A percentile compares a stretch with the other conserved stretches of the same genome.
phyloP scores from a whole-genome alignment of 768 basidiomycete species.

The Psilocybe cubensis region DNA sequence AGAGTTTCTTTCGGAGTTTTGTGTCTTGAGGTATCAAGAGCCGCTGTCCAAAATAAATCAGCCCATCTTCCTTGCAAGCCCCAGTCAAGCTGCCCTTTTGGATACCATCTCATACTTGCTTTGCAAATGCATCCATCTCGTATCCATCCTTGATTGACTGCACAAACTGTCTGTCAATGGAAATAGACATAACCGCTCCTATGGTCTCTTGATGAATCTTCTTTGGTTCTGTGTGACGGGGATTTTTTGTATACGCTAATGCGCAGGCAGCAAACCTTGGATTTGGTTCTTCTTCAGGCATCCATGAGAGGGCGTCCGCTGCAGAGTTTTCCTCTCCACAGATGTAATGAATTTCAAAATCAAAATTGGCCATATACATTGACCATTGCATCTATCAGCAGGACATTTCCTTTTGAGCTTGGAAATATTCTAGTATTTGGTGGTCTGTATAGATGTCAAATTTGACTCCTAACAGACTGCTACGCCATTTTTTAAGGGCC shows the following conservation, averaged over 20 bases:
- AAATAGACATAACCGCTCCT: no score
- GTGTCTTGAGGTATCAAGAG: no score
- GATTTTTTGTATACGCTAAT: constrained; percentile 4
- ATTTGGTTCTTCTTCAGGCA: constrained; percentile 6
- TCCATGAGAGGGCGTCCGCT: constrained; percentile 39
- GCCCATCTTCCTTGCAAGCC: no score
- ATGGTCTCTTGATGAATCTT: no score
- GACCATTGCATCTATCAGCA: constrained; percentile 33
- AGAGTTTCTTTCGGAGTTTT: no score
- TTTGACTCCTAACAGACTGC: constrained; percentile 12
- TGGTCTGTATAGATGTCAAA: constrained; percentile 39
- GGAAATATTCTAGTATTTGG: constrained; percentile 34
- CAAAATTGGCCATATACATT: constrained; percentile 36
- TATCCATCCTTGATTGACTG: no score
- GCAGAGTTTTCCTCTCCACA: constrained; percentile 34
- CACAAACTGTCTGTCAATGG: no score
- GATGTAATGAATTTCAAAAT: constrained; percentile 38
- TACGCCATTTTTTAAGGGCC: constrained; percentile 28
- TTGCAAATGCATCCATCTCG: no score
- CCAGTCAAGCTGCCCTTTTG: no score
- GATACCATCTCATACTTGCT: no score
- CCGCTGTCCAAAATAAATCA: no score
- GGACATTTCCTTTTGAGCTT: constrained; percentile 32
- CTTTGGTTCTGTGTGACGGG: not conserved
- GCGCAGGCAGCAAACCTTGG: no score